Base-by-base conservation (phyloP, 495 filamentous ascomycete species). In the Friedmanniomyces simplex region DNA sequence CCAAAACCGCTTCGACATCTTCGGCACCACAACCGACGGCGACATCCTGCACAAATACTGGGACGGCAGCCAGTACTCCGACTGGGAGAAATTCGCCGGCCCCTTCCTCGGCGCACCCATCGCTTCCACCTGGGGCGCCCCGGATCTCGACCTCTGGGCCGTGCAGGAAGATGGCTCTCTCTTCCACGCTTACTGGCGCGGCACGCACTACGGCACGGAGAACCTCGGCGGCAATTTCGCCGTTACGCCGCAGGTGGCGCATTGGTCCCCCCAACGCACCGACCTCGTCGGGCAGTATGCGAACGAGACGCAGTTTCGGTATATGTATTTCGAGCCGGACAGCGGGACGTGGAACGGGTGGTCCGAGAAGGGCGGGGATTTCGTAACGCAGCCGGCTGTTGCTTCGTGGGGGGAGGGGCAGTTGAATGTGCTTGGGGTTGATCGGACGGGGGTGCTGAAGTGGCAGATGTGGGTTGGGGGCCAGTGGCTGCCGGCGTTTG, bases 221-320 rank as follows among this genome's bases (percentile, higher is more conserved):
- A n/a, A 21, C 26, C 70, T 68, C 10, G 65, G 66, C 11, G 63
- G 62, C 6, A 28, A 25, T 2, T 51, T 72, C 2, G 54, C 47
- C 20, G 53, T 36, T 12, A 43, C 52, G 18, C 63, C 66, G 7
- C 55, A 50, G 1, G 56, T 64, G 2, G 62, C 62, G 0, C 66
- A 65, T 11, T 72, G 71, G 69, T 63, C 50, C 2, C 45, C 69
- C 2, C 60, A 20, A 45, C 56, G 48, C 26, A 50, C 18, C 21
- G 48, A 50, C 25, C 6, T 50, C 25, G 26, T 50, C 25, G 48
- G 48, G 13, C 48, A 50, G 18, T 50, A 14, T 22, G 48, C 25
- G 20, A 50, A 50, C 25, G 21, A 50, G 48, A 50, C 21, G 5
- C 25, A 25, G 20, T 50, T 22, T 22, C 48, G 25, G 13, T 50